Evolutionary conservation across 208 protist genomes (phyloP).

Genomic region (Acanthamoeba lenticulata): DNA sequence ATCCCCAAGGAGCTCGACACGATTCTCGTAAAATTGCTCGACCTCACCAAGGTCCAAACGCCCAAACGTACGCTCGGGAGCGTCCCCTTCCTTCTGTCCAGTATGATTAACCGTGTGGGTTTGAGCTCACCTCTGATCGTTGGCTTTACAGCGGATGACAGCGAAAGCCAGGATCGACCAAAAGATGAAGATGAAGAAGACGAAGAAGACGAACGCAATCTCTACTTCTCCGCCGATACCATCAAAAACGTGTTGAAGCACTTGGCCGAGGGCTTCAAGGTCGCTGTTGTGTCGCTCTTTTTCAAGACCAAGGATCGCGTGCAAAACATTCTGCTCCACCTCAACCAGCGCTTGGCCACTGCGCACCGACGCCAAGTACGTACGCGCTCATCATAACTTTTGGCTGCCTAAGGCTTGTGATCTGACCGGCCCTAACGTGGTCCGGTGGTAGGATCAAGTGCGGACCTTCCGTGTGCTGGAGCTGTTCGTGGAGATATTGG

Average conservation of each 20-base stretch:
- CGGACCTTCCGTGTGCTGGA: not conserved
- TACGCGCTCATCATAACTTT: not conserved
- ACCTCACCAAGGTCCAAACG: not conserved
- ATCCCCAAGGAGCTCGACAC: constrained; percentile 51
- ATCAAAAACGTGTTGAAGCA: constrained; percentile 27
- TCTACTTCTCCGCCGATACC: constrained; percentile 2
- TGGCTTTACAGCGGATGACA: not conserved
- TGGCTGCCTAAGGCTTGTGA: not conserved
- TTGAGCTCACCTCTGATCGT: not conserved
- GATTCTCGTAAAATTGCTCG: constrained; percentile 60
- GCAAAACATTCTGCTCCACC: constrained; percentile 65
- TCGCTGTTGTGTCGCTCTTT: constrained; percentile 15
- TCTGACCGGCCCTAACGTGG: not conserved
- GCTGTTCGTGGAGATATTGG: not conserved
- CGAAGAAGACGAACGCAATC: not conserved
- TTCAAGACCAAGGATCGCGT: constrained; percentile 61
- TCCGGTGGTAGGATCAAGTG: not conserved
- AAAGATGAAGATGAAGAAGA: not conserved
- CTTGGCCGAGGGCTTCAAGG: constrained; percentile 55
- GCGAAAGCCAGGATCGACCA: not conserved
- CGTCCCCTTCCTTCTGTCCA: not conserved
- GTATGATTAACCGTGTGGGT: not conserved
- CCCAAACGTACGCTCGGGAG: not conserved
- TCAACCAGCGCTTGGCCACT: constrained; percentile 37
- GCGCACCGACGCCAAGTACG: constrained; percentile 22